Evolutionary conservation across 1,284 basidiomycete species (phyloP).

Genomic region (Apiotrichum domesticum): DNA sequence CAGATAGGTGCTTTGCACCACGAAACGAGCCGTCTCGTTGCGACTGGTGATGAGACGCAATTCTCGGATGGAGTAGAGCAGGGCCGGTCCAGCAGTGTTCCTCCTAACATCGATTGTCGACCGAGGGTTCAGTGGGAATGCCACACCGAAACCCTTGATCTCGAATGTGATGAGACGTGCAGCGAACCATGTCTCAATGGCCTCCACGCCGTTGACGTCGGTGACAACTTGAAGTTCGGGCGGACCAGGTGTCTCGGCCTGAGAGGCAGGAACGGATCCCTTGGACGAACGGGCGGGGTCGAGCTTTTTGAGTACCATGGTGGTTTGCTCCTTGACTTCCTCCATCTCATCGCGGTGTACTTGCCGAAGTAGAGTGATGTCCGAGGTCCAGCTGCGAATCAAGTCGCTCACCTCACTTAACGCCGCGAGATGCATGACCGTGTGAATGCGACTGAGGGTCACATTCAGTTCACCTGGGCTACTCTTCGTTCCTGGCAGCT

Average conservation of each 20-base stretch:
- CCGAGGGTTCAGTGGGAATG: slow-evolving; percentile 59
- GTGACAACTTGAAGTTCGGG: neutral
- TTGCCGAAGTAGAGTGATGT: slow-evolving; percentile 64
- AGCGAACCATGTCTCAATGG: slow-evolving; percentile 56
- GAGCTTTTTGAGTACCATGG: slow-evolving; percentile 56
- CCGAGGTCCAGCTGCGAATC: slow-evolving; percentile 65
- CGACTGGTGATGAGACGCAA: slow-evolving; percentile 65
- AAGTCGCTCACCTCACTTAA: slow-evolving; percentile 82
- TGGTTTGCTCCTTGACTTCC: slow-evolving; percentile 72
- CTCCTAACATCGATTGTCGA: slow-evolving; percentile 52
- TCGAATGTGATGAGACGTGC: slow-evolving; percentile 60
- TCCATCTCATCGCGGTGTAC: slow-evolving; percentile 67
- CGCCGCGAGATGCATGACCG: slow-evolving; percentile 85
- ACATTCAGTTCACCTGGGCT: slow-evolving; percentile 48
- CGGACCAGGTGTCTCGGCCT: neutral
- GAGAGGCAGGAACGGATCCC: neutral
- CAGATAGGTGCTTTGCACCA: slow-evolving; percentile 65
- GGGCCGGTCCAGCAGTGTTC: slow-evolving; percentile 58
- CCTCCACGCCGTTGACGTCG: neutral
- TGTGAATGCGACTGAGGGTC: slow-evolving; percentile 67
- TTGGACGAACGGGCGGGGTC: slow-evolving; percentile 13
- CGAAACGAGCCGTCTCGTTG: slow-evolving; percentile 70
- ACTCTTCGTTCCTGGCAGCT: slow-evolving; percentile 28
- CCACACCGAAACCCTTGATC: slow-evolving; percentile 69
- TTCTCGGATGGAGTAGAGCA: slow-evolving; percentile 71